These are phyloP conservation scores for Mychonastes homosphaera DNA, from an alignment of 139 green algal genomes.

Conservation along the genomic window DNA sequence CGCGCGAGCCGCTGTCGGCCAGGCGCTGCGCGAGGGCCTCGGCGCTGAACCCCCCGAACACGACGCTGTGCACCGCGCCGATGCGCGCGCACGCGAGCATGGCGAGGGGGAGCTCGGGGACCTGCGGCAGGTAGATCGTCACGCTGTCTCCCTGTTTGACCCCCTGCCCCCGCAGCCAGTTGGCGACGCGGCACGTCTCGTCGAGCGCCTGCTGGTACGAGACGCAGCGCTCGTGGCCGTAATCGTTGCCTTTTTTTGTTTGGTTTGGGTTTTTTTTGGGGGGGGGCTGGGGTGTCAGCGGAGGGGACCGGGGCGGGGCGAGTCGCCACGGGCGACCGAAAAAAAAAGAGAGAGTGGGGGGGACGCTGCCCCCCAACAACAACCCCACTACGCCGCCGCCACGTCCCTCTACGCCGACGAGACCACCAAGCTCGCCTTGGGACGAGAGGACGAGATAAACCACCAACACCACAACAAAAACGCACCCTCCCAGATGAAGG, in stretches of 20 bases:
- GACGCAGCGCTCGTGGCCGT: constrained; percentile 36
- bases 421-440: too few relatives aligned
- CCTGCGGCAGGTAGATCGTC: constrained; percentile 95
- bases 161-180: constrained; percentile 71
- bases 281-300: too few relatives aligned
- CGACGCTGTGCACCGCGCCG: constrained; percentile 87
- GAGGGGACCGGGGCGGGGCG: too few relatives aligned
- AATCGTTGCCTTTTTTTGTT: constrained; percentile 87
- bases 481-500: constrained; percentile 32
- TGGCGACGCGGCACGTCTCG: constrained; percentile 67
- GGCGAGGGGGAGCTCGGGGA: constrained; percentile 76
- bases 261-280: too few relatives aligned
- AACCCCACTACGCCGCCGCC: too few relatives aligned
- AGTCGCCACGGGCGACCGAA: too few relatives aligned
- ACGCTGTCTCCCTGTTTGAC: constrained; percentile 79
- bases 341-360: too few relatives aligned
- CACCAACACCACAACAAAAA: too few relatives aligned
- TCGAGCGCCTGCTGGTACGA: constrained; percentile 68
- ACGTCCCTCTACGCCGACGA: too few relatives aligned
- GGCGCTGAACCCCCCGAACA: constrained; percentile 92
- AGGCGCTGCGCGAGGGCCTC: constrained; percentile 62
- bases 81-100: constrained; percentile 93
- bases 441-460: too few relatives aligned
- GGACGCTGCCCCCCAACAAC: too few relatives aligned
- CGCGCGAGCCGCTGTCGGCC: constrained; percentile 19